A percentile compares a stretch with the other conserved stretches of the same genome.
phyloP scores from a whole-genome alignment of 495 filamentous ascomycete genomes.

The Penicillium daleae region DNA sequence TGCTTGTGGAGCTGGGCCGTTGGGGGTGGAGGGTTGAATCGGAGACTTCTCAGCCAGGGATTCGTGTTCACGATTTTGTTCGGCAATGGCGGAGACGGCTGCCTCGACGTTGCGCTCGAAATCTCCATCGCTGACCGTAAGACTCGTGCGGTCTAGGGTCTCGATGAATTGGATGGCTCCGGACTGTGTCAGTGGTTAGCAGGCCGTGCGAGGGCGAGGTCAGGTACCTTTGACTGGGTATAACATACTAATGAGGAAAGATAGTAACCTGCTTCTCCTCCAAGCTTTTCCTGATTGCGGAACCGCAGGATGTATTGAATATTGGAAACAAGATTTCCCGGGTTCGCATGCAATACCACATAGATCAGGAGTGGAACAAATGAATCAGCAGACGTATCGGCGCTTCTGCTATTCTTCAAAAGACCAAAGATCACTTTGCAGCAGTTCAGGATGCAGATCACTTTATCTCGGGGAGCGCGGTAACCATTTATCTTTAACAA shows the following conservation, averaged over 20 bases:
- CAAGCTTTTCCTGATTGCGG: conserved; percentile 94
- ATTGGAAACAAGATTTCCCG: conserved; percentile 93
- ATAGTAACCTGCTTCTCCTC: conserved; percentile 97
- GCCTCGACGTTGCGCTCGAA: conserved; percentile 95
- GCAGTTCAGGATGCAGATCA: conserved; percentile 97
- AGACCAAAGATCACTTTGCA: conserved; percentile 99
- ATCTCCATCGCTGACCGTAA: conserved; percentile 92
- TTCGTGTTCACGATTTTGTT: conserved; percentile 69
- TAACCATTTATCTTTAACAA: conserved; percentile 95
- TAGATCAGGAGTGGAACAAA: conserved; percentile 97
- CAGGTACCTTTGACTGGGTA: background rate
- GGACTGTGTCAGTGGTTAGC: conserved; percentile 58
- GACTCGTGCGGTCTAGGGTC: conserved; percentile 86
- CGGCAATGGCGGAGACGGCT: conserved; percentile 93
- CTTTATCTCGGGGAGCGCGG: conserved; percentile 93
- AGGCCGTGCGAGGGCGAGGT: too few species aligned
- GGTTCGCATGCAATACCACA: conserved; percentile 91
- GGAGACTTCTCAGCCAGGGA: conserved; percentile 61
- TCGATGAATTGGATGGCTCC: conserved; percentile 97
- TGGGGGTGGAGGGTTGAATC: conserved; percentile 9
- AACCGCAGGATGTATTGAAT: conserved; percentile 98
- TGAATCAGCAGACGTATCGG: conserved; percentile 90
- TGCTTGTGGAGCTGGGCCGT: conserved; percentile 45
- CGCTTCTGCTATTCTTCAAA: conserved; percentile 82
- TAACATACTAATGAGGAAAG: conserved; percentile 81